These are phyloP conservation scores for Penicillium roqueforti DNA, from an alignment of 495 filamentous ascomycete genomes.

Conservation along the genomic window DNA sequence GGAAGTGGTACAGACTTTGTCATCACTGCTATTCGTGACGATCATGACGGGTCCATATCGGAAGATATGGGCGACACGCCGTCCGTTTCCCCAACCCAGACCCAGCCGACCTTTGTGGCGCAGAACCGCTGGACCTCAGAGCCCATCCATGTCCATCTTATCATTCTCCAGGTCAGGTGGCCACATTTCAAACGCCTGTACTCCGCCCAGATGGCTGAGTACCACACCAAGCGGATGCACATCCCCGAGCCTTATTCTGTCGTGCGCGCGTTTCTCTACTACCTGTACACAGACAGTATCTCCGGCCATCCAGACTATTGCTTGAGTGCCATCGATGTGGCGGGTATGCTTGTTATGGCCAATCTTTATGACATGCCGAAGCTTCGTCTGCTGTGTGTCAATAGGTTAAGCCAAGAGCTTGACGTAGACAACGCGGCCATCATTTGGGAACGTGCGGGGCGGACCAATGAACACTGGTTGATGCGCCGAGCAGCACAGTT, in stretches of 20 bases:
- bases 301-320: conserved; percentile 59
- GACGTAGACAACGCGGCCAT: conserved; percentile 93
- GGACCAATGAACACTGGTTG: conserved; percentile 89
- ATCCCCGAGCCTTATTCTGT: conserved; percentile 94
- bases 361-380: conserved; percentile 96
- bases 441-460: conserved; percentile 89
- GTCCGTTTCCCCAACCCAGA: conserved; percentile 29
- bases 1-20: conserved; percentile 82
- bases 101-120: conserved; percentile 57
- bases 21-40: conserved; percentile 72
- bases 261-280: conserved; percentile 91
- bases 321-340: conserved; percentile 76
- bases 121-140: conserved; percentile 62
- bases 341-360: conserved; percentile 94
- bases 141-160: conserved; percentile 87
- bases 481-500: conserved; percentile 80
- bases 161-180: conserved; percentile 92
- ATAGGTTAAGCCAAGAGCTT: conserved; percentile 79
- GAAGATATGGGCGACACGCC: conserved; percentile 50
- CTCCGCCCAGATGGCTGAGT: conserved; percentile 90
- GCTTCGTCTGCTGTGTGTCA: conserved; percentile 82
- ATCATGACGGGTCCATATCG: conserved; percentile 51
- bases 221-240: conserved; percentile 94
- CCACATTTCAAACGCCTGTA: conserved; percentile 92
- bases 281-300: conserved; percentile 94